Conservation (phyloP, 352 stramenopile species). For the Pythium sukuiense region DNA sequence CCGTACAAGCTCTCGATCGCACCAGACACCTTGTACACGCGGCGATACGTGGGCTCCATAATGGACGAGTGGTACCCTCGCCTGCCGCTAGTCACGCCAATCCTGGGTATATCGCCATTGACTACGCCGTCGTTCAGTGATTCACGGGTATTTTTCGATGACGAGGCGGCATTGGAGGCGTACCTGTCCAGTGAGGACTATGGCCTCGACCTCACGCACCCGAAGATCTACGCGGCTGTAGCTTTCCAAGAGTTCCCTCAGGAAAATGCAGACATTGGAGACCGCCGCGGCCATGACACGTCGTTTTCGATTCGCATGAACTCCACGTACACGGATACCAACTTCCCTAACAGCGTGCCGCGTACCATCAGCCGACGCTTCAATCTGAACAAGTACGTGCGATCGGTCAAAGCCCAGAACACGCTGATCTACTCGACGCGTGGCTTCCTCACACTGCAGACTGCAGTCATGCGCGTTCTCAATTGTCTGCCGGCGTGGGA, state of each 20-base stretch:
- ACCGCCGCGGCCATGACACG: constrained; percentile 37
- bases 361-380: constrained; percentile 33
- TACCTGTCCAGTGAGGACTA: constrained; percentile 59
- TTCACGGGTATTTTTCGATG: constrained; percentile 58
- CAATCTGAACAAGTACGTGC: constrained; percentile 24
- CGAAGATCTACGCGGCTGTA: constrained; percentile 72
- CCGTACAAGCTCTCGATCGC: constrained; percentile 77
- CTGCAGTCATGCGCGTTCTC: constrained; percentile 56
- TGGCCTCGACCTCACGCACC: constrained; percentile 39
- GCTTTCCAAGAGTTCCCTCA: constrained; percentile 54
- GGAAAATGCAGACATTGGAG: constrained; percentile 35
- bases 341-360: constrained; percentile 41
- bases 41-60: constrained; percentile 48
- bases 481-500: constrained; percentile 71
- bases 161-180: constrained; percentile 47
- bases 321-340: constrained; percentile 43
- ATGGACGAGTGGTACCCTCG: constrained; percentile 65
- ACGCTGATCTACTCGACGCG: constrained; percentile 51
- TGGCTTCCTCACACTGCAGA: constrained; percentile 80
- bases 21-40: constrained; percentile 67
- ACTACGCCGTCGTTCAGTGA: constrained; percentile 55
- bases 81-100: constrained; percentile 38
- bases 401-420: constrained; percentile 26
- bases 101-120: constrained; percentile 44
- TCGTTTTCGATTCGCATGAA: constrained; percentile 71